These are phyloP conservation scores for Nigrospora oryzae DNA, from an alignment of 2,329 filamentous ascomycete genomes.

Conservation along the genomic window DNA sequence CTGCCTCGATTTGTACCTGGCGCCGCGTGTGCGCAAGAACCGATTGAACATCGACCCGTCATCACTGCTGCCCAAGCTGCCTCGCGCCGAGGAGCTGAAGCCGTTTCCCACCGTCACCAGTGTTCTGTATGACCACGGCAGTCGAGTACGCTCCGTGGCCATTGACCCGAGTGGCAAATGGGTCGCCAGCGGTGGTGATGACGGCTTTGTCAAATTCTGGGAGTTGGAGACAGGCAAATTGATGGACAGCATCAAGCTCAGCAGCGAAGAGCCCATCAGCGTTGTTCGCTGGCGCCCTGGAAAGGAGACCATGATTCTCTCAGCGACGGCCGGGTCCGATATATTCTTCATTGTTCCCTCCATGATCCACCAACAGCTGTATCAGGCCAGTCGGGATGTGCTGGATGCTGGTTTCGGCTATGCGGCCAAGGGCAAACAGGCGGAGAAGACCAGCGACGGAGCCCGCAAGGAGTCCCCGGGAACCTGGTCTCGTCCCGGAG, in stretches of 20 bases:
- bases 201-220: constrained; percentile 88
- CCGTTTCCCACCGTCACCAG: constrained; percentile 91
- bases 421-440: constrained; percentile 59
- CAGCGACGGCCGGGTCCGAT: constrained; percentile 76
- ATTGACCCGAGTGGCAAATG: constrained; percentile 81
- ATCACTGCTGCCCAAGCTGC: constrained; percentile 85
- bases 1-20: constrained; percentile 90
- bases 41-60: constrained; percentile 94
- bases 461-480: constrained; percentile 67
- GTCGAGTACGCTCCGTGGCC: constrained; percentile 74
- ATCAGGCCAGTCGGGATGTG: constrained; percentile 65
- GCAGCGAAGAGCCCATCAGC: constrained; percentile 72
- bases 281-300: constrained; percentile 84
- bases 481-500: constrained; percentile 74
- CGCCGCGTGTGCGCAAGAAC: constrained; percentile 84
- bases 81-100: constrained; percentile 84
- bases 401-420: constrained; percentile 91
- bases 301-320: constrained; percentile 71
- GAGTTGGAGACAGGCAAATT: constrained; percentile 79
- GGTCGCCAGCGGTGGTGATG: constrained; percentile 87
- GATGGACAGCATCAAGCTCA: constrained; percentile 69
- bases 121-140: constrained; percentile 84
- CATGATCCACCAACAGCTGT: constrained; percentile 62
- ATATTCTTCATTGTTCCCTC: constrained; percentile 78
- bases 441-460: constrained; percentile 40